A percentile compares a stretch with the other conserved stretches of the same genome.
phyloP scores from a whole-genome alignment of 768 basidiomycete genomes.

The Leccinum subtestaceum region DNA sequence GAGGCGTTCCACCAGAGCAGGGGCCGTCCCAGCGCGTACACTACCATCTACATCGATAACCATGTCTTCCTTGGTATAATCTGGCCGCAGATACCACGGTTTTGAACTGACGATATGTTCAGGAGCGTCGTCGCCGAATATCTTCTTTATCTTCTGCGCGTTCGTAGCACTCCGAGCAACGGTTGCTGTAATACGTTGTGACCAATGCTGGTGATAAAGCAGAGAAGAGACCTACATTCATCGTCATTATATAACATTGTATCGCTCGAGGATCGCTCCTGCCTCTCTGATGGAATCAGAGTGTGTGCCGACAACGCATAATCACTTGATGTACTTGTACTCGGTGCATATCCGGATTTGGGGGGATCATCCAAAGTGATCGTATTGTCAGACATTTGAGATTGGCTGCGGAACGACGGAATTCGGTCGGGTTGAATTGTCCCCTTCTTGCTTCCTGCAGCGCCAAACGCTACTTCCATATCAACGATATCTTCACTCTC shows the following conservation, averaged over 20 bases:
- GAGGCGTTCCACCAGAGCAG: slow-evolving; percentile 83
- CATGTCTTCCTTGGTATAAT: slow-evolving; percentile 78
- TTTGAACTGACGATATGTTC: slow-evolving; percentile 43
- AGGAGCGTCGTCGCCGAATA: slow-evolving; percentile 36
- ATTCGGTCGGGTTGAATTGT: slow-evolving; percentile 19
- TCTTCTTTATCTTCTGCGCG: slow-evolving; percentile 48
- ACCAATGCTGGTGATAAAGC: neutral
- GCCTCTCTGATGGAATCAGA: slow-evolving; percentile 22
- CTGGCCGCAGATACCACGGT: slow-evolving; percentile 86
- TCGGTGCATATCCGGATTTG: slow-evolving; percentile 17
- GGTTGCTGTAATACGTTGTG: slow-evolving; percentile 18
- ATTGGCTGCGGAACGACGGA: slow-evolving; percentile 32
- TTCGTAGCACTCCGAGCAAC: slow-evolving; percentile 27
- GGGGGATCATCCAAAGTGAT: slow-evolving; percentile 32
- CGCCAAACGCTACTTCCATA: slow-evolving; percentile 50
- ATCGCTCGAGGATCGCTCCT: slow-evolving; percentile 22
- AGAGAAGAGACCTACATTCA: slow-evolving; percentile 20
- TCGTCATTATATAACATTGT: slow-evolving; percentile 20
- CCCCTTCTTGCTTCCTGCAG: slow-evolving; percentile 35
- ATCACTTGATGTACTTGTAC: slow-evolving; percentile 22
- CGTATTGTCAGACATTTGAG: slow-evolving; percentile 34
- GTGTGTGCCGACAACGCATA: slow-evolving; percentile 28
- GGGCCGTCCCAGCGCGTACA: slow-evolving; percentile 83
- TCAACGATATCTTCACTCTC: slow-evolving; percentile 54
- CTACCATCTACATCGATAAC: slow-evolving; percentile 80